Evolutionary conservation across 2,329 filamentous ascomycete species (phyloP).

Genomic region (Rhynchosporium agropyri): DNA sequence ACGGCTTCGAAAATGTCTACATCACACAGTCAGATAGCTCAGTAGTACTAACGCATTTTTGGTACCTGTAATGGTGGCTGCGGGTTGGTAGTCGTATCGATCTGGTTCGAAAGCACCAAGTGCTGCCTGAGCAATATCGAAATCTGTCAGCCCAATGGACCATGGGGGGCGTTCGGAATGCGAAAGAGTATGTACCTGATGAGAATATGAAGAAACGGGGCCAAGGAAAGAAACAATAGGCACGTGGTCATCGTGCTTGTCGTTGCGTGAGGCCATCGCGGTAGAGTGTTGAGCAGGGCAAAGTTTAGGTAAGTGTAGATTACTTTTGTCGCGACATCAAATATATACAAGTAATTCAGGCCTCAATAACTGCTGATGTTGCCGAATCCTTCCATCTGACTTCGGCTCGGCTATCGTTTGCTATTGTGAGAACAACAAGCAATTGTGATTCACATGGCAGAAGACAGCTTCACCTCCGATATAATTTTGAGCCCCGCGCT

Average conservation of each 20-base stretch:
- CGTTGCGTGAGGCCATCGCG: constrained; percentile 17
- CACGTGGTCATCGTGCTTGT: constrained; percentile 15
- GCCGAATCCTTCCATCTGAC: neutral
- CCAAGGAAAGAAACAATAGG: constrained; percentile 60
- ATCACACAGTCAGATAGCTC: constrained; percentile 19
- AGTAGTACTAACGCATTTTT: neutral
- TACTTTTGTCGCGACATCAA: neutral
- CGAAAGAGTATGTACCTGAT: constrained; percentile 56
- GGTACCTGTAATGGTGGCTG: constrained; percentile 47
- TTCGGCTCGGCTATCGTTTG: constrained; percentile 3
- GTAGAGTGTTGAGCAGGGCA: constrained; percentile 6
- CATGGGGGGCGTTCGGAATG: constrained; percentile 28
- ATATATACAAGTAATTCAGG: neutral
- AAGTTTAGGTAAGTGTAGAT: no score
- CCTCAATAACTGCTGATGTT: constrained; percentile 7
- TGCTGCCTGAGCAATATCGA: constrained; percentile 51
- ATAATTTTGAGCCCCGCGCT: constrained; percentile 13
- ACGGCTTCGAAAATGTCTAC: constrained; percentile 80
- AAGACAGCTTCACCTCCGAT: neutral
- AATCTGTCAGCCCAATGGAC: constrained; percentile 37
- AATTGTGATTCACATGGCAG: neutral
- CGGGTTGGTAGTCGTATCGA: constrained; percentile 46
- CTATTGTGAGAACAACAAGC: constrained; percentile 2
- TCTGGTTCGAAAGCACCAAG: constrained; percentile 51
- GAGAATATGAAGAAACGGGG: constrained; percentile 67